Evolutionary conservation across 768 basidiomycete species (phyloP).

Genomic region (Strobilomyces confusus): DNA sequence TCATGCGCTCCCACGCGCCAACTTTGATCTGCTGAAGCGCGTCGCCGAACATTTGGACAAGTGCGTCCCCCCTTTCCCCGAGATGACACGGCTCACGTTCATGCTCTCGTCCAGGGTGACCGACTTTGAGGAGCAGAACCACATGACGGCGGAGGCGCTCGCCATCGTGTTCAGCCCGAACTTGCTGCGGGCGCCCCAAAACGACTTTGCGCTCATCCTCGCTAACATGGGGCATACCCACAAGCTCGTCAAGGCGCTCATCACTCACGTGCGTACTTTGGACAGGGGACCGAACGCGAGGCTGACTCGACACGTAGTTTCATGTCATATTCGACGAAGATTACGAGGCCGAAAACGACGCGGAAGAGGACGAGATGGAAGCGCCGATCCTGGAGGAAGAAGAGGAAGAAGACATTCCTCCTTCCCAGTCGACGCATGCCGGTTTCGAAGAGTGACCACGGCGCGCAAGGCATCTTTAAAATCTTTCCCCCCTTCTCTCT

Average conservation of each 20-base stretch:
- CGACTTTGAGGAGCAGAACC: conserved; percentile 83
- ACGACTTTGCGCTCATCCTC: conserved; percentile 73
- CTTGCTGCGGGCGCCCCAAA: conserved; percentile 70
- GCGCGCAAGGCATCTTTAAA: conserved; percentile 9
- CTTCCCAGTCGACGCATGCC: conserved; percentile 22
- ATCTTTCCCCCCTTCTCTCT: conserved; percentile 14
- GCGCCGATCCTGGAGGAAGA: conserved; percentile 64
- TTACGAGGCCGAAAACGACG: conserved; percentile 45
- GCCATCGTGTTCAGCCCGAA: conserved; percentile 87
- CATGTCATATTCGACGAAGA: conserved; percentile 77
- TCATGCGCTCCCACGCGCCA: conserved; percentile 62
- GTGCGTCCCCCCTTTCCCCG: conserved; percentile 30
- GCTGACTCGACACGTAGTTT: conserved; percentile 36
- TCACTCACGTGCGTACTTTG: conserved; percentile 59
- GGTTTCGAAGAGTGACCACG: conserved; percentile 19
- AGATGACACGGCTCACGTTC: background rate
- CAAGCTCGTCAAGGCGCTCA: conserved; percentile 70
- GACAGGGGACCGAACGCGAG: background rate
- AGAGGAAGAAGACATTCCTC: conserved; percentile 38
- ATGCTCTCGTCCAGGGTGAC: conserved; percentile 53
- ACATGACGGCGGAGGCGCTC: conserved; percentile 83
- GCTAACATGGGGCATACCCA: conserved; percentile 78
- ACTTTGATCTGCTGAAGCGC: conserved; percentile 77
- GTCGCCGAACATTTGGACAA: conserved; percentile 82
- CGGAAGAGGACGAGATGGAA: conserved; percentile 64